Percentiles rank a stretch among this genome's conserved stretches.
Evolutionary conservation across 352 stramenopile genomes (phyloP).

Genomic region (Globisporangium middletonii): DNA sequence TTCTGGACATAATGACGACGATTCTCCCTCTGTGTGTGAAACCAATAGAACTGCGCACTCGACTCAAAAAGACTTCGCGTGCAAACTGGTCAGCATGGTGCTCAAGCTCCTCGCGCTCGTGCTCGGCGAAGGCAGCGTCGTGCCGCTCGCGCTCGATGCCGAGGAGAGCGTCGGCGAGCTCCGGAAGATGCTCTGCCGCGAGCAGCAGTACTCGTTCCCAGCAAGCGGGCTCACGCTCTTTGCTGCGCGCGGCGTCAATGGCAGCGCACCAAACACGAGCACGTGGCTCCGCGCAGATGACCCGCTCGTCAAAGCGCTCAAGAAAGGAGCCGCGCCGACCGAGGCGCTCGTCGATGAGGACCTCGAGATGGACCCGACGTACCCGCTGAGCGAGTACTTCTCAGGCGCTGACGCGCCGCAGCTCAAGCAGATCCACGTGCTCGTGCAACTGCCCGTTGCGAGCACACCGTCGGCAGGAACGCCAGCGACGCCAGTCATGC

Average conservation of each 20-base stretch:
- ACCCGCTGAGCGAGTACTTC: slow-evolving; percentile 13
- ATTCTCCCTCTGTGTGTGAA: too few species aligned
- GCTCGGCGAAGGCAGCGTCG: slow-evolving; percentile 8
- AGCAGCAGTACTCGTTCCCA: slow-evolving; percentile 9
- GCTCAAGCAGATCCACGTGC: too few species aligned
- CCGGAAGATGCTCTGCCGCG: slow-evolving; percentile 8
- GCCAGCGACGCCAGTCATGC: too few species aligned
- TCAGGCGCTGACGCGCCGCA: slow-evolving; percentile 2
- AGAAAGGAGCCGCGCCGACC: slow-evolving; percentile 2
- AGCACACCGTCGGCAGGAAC: too few species aligned
- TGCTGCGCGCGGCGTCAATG: background rate
- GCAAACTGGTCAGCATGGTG: too few species aligned
- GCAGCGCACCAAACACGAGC: background rate
- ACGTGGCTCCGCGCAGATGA: slow-evolving; percentile 7
- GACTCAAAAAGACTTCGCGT: too few species aligned
- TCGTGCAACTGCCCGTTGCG: background rate
- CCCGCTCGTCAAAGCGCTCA: slow-evolving; percentile 2
- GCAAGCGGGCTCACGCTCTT: slow-evolving; percentile 10
- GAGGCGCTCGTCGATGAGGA: slow-evolving; percentile 2
- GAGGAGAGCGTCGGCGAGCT: slow-evolving; percentile 8
- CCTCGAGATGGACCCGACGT: slow-evolving; percentile 11
- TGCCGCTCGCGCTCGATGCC: slow-evolving; percentile 5
- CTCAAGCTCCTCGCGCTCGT: slow-evolving; percentile 9
- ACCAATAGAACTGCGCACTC: too few species aligned
- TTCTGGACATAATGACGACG: too few species aligned